Conservation (phyloP, 345 rosid species). For the Theobroma cacao region DNA sequence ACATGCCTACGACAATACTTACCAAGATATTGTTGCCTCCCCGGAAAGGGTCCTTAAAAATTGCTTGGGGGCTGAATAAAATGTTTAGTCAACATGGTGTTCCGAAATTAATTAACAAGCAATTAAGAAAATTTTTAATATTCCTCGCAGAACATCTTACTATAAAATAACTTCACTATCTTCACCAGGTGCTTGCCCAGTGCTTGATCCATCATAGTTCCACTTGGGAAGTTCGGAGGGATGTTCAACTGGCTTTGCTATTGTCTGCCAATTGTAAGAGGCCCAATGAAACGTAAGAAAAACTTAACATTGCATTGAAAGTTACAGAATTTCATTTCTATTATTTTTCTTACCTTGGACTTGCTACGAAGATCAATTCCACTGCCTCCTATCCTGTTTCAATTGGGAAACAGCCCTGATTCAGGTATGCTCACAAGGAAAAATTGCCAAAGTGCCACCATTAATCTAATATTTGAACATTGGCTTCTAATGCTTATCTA, state of each 20-base stretch:
- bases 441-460: not conserved
- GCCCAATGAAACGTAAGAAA: slow-evolving; percentile 11
- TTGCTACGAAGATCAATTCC: slow-evolving; percentile 92
- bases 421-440: not conserved
- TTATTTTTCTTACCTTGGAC: slow-evolving; percentile 62
- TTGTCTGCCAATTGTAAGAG: slow-evolving; percentile 44
- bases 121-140: not conserved
- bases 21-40: slow-evolving; percentile 98
- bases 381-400: slow-evolving; percentile 87
- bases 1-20: slow-evolving; percentile 24
- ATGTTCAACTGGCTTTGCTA: slow-evolving; percentile 78
- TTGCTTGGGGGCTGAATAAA: slow-evolving; percentile 82
- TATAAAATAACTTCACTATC: slow-evolving; percentile 97
- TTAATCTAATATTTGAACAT: not conserved
- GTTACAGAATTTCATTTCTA: slow-evolving; percentile 6
- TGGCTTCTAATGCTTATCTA: not conserved
- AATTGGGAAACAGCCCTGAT: slow-evolving; percentile 3
- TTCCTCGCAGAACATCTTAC: slow-evolving; percentile 45
- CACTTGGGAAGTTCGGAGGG: slow-evolving; percentile 98
- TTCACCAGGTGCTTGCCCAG: slow-evolving; percentile 97
- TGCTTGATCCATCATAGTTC: slow-evolving; percentile 99
- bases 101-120: slow-evolving; percentile 7
- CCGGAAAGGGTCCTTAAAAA: slow-evolving; percentile 94
- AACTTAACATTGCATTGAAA: not conserved
- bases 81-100: slow-evolving; percentile 15